phyloP scores from a whole-genome alignment of 768 basidiomycete genomes.

The Lactarius akahatsu region DNA sequence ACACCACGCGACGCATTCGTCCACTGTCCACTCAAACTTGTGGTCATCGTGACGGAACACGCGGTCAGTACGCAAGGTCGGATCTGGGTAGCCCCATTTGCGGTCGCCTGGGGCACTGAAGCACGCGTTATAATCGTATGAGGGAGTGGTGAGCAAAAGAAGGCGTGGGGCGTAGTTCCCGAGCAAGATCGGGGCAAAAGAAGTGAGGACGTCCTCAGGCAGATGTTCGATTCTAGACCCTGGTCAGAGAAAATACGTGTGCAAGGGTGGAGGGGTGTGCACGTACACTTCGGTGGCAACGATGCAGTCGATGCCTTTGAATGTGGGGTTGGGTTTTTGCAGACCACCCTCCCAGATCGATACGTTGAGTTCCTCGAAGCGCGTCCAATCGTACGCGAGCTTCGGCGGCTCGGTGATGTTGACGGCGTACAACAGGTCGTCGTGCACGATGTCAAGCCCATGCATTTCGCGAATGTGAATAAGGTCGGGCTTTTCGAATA shows the following conservation, averaged over 20 bases:
- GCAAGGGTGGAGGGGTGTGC: slow-evolving; percentile 22
- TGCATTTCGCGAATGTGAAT: slow-evolving; percentile 57
- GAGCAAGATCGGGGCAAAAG: slow-evolving; percentile 69
- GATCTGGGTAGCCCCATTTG: slow-evolving; percentile 59
- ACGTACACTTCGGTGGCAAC: slow-evolving; percentile 80
- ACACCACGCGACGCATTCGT: slow-evolving; percentile 73
- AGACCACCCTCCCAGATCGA: slow-evolving; percentile 77
- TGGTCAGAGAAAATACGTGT: background rate
- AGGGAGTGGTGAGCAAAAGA: slow-evolving; percentile 81
- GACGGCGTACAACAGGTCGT: slow-evolving; percentile 56
- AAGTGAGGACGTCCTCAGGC: slow-evolving; percentile 51
- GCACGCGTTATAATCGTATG: slow-evolving; percentile 76
- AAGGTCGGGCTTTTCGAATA: slow-evolving; percentile 37
- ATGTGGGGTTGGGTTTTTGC: slow-evolving; percentile 62
- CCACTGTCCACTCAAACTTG: slow-evolving; percentile 84
- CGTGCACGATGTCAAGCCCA: slow-evolving; percentile 64
- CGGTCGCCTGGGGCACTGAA: slow-evolving; percentile 58
- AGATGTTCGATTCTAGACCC: slow-evolving; percentile 75
- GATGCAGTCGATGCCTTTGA: slow-evolving; percentile 67
- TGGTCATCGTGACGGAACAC: slow-evolving; percentile 82
- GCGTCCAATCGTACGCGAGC: slow-evolving; percentile 30
- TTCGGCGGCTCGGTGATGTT: slow-evolving; percentile 46
- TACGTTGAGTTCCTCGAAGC: slow-evolving; percentile 70
- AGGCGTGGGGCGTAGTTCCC: slow-evolving; percentile 74
- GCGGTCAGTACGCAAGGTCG: slow-evolving; percentile 70